Conservation (phyloP, 345 rosid genomes). For the Lumnitzera racemosa region DNA sequence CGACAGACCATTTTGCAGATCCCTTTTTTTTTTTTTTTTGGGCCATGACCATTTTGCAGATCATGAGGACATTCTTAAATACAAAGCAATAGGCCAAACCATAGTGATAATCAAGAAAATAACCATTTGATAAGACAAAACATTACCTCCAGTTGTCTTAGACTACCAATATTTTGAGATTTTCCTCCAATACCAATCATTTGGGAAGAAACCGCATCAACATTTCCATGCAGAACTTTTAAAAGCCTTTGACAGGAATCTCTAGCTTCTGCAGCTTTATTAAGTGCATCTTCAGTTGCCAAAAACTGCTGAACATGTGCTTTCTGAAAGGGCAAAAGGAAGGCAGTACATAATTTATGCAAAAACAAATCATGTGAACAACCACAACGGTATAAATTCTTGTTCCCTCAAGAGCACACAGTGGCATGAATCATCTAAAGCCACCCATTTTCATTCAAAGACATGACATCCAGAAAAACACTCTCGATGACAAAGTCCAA, state of each 20-base stretch:
- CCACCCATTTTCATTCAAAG: no score
- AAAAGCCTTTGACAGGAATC: slow-evolving; percentile 59
- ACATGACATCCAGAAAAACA: no score
- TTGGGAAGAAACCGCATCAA: slow-evolving; percentile 45
- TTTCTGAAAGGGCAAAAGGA: slow-evolving; percentile 33
- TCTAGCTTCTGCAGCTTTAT: slow-evolving; percentile 87
- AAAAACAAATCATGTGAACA: no score
- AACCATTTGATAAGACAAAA: background rate
- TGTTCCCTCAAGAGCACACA: no score
- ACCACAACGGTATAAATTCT: no score
- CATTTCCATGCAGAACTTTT: slow-evolving; percentile 65
- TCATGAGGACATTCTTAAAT: no score
- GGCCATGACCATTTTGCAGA: no score
- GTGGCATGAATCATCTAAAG: no score
- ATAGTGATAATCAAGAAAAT: background rate
- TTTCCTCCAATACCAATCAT: slow-evolving; percentile 42
- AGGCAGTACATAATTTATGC: no score
- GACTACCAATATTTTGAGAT: slow-evolving; percentile 61
- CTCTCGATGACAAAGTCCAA: no score
- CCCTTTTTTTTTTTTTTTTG: no score
- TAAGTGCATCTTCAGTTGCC: slow-evolving; percentile 88
- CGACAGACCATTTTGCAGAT: no score
- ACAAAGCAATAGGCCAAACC: background rate
- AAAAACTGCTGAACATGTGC: slow-evolving; percentile 95
- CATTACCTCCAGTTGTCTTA: slow-evolving; percentile 73